Evolutionary conservation across 2,329 filamentous ascomycete species (phyloP), one percentile per base, ranked within the genome.

Genomic region (Chlorencoelia australis): DNA sequence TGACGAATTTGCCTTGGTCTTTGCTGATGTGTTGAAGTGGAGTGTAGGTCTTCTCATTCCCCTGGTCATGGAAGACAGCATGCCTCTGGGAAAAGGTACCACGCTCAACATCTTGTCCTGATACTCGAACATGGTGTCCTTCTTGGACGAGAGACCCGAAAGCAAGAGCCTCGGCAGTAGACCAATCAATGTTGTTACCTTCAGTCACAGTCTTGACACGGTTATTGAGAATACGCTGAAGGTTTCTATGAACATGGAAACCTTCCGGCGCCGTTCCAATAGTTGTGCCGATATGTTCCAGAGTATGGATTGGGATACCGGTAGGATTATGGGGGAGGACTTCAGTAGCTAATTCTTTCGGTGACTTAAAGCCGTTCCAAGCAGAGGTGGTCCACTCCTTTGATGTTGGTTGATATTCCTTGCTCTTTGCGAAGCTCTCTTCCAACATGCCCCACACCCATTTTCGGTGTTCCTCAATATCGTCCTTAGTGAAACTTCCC

Each of bases 391-490:
- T 79, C 91, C 91, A 98, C 65, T 98, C 91, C 67, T 94, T 94
- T 48, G 88, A 84, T 26, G 84, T 93, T 30, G 91, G 86, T 62
- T 89, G 82, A 65, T 98, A 98, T 55, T 98, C 89, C 66, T 93
- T 96, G 64, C 88, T 94, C 64, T 89, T 87, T 54, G 86, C 73
- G 63, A 96, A 98, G 66, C 87, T 95, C 62, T 96, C 89, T 57
- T 94, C 89, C 40, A 98, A 73, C 88, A 96, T 96, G 44, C 84
- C 84, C 91, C 89, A 98, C 42, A 96, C 91, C 91, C 91, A 98
- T 62, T 93, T 84, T 73, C 94, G 94, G 73, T 98, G 91, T 71
- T 98, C 91, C 41, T 98, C 89, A 42, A 98, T 82, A 58, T 98
- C 91, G 54, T 91, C 88, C 67, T 94, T 89, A 50, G 85, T 94